Base-by-base conservation (phyloP, 2,329 filamentous ascomycete genomes). In the Madurella fahalii region DNA sequence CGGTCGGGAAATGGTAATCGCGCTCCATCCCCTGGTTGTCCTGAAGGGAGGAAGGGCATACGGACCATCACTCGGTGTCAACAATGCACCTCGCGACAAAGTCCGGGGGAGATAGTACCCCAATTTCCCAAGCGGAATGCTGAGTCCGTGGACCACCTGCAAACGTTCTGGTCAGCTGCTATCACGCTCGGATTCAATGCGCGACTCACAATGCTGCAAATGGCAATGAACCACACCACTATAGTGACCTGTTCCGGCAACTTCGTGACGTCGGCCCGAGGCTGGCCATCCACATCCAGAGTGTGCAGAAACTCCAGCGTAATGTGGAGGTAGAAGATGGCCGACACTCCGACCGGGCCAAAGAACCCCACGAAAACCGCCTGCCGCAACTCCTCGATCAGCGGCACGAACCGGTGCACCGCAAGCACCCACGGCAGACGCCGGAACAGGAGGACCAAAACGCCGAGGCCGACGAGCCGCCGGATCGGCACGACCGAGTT, bases 291-390 rank as follows among this genome's bases (percentile, higher is more conserved):
- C 8, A 83, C 80, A 0, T 77, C 81, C n/a, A 82, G 65, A 2
- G 56, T 72, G 31, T 69, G 72, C 47, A 96, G 75, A 57, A 92
- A 96, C 20, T 95, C 89, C 1, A 89, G 70, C 40, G 82, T 86
- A 58, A 96, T 77, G 65, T 91, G 95, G 5, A 96, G 78, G 67
- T 96, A 64, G 37, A 60, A 96, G 17, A 96, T 81, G 1, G 90
- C 92, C 15, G 89, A 96, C 1, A 96, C 91, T 2, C 93, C 91
- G 53, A 96, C 92, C 0, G 92, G 92, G 0, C 92, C 92, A 61
- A 96, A 96, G 74, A 95, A 96, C 0, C 92, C 92, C 8, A 94
- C 89, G 65, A 95, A 96, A 0, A 89, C 72, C 1, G 90, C 90
- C 61, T 95, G 90, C 4, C 82, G 80, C 31, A 80, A 70, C 40